These are phyloP conservation scores for Myochromella boudieri DNA, from an alignment of 768 basidiomycete genomes.

Conservation along the genomic window DNA sequence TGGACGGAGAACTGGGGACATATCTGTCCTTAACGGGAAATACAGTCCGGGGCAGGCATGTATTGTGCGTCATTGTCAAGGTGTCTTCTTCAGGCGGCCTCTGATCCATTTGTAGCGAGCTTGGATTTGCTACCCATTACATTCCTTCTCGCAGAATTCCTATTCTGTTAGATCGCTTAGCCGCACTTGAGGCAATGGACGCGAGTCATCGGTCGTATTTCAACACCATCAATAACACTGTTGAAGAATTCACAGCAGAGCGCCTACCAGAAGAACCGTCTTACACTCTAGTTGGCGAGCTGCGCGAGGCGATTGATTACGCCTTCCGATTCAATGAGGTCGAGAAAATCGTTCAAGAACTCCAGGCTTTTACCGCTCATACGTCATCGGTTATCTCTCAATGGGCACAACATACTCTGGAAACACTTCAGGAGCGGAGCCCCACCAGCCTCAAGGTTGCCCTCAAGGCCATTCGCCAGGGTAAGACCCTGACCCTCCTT, in stretches of 20 bases:
- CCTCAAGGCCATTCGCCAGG: constrained; percentile 74
- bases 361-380: constrained; percentile 43
- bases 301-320: constrained; percentile 76
- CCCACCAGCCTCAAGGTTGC: constrained; percentile 93
- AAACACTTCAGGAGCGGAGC: constrained; percentile 65
- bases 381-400: constrained; percentile 46
- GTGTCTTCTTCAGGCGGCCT: not conserved
- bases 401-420: constrained; percentile 78
- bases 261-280: constrained; percentile 55
- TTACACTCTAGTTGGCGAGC: constrained; percentile 54
- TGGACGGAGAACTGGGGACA: constrained; percentile 93
- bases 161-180: constrained; percentile 66
- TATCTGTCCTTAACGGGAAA: constrained; percentile 88
- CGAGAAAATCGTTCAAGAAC: constrained; percentile 62
- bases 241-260: constrained; percentile 76
- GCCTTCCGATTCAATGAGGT: constrained; percentile 75
- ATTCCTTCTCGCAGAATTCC: constrained; percentile 77
- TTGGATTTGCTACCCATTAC: constrained; percentile 93
- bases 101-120: constrained; percentile 53
- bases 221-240: constrained; percentile 52
- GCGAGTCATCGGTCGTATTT: too few relatives aligned
- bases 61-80: constrained; percentile 62
- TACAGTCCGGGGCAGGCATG: constrained; percentile 71
- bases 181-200: constrained; percentile 49
- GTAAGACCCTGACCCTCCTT: constrained; percentile 59